Percentiles rank a stretch among this genome's conserved stretches.
Evolutionary conservation across 73 alveolate genomes (phyloP).

Genomic region (Paramecium primaurelia): DNA sequence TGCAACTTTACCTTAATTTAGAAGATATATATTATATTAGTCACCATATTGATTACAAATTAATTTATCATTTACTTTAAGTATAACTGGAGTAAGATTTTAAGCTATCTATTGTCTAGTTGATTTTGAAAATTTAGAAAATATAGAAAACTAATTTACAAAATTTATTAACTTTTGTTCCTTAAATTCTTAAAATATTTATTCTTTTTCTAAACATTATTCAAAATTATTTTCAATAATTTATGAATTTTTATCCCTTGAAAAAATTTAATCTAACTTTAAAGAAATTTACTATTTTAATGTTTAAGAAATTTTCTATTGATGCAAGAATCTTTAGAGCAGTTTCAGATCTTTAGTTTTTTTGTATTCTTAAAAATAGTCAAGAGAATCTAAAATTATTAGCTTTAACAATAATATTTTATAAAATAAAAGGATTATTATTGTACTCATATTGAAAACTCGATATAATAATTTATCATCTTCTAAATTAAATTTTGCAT

Average conservation of each 20-base stretch:
- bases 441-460: background rate
- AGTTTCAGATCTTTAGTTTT: background rate
- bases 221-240: background rate
- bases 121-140: background rate
- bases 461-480: background rate
- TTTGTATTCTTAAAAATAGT: background rate
- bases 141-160: background rate
- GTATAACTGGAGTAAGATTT: background rate
- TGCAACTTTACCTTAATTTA: background rate
- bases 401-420: background rate
- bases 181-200: background rate
- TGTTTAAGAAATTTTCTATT: background rate
- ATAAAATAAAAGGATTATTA: background rate
- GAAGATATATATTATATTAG: background rate
- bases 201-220: background rate
- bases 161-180: background rate
- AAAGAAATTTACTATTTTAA: background rate
- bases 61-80: background rate
- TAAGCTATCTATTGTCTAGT: background rate
- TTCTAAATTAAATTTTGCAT: background rate
- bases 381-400: background rate
- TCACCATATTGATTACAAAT: background rate
- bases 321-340: background rate
- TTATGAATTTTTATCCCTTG: background rate
- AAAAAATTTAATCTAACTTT: background rate